Evolutionary conservation across 2,329 filamentous ascomycete species (phyloP).

Genomic region (Domatiomyces globalis): DNA sequence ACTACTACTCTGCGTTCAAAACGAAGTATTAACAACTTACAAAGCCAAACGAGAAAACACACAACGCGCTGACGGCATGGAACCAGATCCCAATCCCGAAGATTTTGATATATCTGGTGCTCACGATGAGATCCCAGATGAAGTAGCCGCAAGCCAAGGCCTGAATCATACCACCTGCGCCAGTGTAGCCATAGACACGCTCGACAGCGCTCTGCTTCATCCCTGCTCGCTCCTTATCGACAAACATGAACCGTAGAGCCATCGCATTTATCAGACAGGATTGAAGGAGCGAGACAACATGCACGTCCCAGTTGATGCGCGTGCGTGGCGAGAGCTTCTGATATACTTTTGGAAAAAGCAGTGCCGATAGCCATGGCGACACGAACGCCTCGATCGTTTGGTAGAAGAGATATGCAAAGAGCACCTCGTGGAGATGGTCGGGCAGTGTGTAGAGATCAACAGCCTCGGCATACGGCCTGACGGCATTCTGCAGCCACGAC

Average conservation of each 20-base stretch:
- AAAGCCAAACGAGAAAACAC: constrained; percentile 49
- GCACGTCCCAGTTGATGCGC: constrained; percentile 52
- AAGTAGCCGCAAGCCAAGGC: constrained; percentile 51
- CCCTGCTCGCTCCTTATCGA: constrained; percentile 40
- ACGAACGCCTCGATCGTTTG: constrained; percentile 39
- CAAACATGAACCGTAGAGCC: constrained; percentile 44
- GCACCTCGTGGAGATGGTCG: constrained; percentile 48
- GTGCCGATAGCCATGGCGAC: constrained; percentile 40
- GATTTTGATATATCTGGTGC: constrained; percentile 39
- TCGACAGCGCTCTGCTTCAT: constrained; percentile 36
- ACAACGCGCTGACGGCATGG: constrained; percentile 47
- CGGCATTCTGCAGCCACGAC: constrained; percentile 33
- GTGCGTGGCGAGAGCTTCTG: constrained; percentile 40
- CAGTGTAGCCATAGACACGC: constrained; percentile 48
- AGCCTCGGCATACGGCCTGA: constrained; percentile 38
- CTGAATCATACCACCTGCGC: constrained; percentile 43
- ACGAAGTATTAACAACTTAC: constrained; percentile 32
- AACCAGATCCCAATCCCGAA: constrained; percentile 49
- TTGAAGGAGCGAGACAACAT: constrained; percentile 50
- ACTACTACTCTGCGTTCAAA: background rate
- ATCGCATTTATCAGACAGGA: constrained; percentile 40
- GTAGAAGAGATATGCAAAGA: constrained; percentile 43
- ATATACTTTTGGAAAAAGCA: constrained; percentile 43
- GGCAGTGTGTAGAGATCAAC: constrained; percentile 42
- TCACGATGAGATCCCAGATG: constrained; percentile 48